Conservation (phyloP, 1,284 basidiomycete genomes). For the Sanghuangporus weigelae region DNA sequence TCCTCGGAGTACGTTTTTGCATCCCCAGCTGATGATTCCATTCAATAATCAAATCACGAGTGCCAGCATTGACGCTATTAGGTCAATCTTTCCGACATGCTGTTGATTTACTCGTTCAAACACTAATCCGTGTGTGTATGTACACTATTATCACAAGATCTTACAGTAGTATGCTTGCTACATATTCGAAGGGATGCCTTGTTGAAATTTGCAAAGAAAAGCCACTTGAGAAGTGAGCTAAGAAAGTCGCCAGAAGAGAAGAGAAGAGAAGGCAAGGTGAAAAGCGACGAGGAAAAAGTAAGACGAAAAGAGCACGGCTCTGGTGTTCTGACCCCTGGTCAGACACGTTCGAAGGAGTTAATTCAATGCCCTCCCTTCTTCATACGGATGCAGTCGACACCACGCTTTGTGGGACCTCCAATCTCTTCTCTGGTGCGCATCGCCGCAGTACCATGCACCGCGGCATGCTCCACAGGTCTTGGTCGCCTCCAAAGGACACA, state of each 20-base stretch:
- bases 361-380: background rate
- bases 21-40: too few species aligned
- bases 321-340: background rate
- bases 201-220: background rate
- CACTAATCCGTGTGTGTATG: background rate
- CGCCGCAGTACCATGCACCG: constrained; percentile 17
- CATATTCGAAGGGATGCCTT: background rate
- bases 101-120: background rate
- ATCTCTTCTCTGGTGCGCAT: constrained; percentile 14
- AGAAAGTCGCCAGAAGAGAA: background rate
- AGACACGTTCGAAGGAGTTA: background rate
- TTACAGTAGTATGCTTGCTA: background rate
- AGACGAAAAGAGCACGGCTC: background rate
- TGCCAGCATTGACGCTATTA: background rate
- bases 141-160: background rate
- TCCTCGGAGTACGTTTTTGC: too few species aligned
- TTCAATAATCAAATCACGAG: too few species aligned
- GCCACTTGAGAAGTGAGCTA: background rate
- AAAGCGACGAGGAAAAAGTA: background rate
- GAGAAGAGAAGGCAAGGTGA: background rate
- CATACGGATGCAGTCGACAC: constrained; percentile 12
- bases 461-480: constrained; percentile 16
- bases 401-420: constrained; percentile 15
- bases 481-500: constrained; percentile 9
- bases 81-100: background rate